Evolutionary conservation across 306 rosid genomes (phyloP), one percentile per base, ranked within the genome.

Genomic region (Rubus idaeus): DNA sequence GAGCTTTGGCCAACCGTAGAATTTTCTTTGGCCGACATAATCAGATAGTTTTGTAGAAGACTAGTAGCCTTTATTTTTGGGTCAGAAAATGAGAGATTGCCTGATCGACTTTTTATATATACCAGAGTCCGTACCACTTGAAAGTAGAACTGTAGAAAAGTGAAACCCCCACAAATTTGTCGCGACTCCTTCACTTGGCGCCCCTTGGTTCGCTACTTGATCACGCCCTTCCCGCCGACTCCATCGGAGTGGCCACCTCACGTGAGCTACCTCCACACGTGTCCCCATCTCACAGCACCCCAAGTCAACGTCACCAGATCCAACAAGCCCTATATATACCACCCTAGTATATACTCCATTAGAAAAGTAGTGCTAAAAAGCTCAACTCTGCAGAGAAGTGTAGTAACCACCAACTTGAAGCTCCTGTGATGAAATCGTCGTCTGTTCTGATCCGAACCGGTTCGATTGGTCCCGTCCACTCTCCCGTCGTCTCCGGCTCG

Each of bases 381-480:
- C 37, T 65, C 71, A 7, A 5, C 23, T 46, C 47, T 26, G 13
- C 0, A 56, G 30, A 40, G 6, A 6, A 45, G 7, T 7, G 16
- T 44, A 60, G 3, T 6, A 73, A 67, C 16, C 50, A 5, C 42
- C 73, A 26, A 9, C 13, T 74, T 20, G n/a, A 5, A 26, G 40
- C 2, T 50, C 9, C 18, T 40, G 61, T 42, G 3, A 91, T 89
- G 96, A 82, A 56, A 66, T 63, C 89, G 56, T 63, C 89, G 56
- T 63, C 89, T 77, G 84, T 79, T 77, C 88, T 91, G 63, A 62
- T 89, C 52, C 84, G 89, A 85, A 86, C 96, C 83, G 85, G 85
- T 8, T 94, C 97, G 3, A 72, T 82, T 1, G 42, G 42, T 17
- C 82, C 93, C 63, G 71, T 66, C n/a, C 87, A 51, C 37, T 75